Evolutionary conservation across 176 grass and related monocot species (phyloP).

Genomic region (Aegilops longissima): DNA sequence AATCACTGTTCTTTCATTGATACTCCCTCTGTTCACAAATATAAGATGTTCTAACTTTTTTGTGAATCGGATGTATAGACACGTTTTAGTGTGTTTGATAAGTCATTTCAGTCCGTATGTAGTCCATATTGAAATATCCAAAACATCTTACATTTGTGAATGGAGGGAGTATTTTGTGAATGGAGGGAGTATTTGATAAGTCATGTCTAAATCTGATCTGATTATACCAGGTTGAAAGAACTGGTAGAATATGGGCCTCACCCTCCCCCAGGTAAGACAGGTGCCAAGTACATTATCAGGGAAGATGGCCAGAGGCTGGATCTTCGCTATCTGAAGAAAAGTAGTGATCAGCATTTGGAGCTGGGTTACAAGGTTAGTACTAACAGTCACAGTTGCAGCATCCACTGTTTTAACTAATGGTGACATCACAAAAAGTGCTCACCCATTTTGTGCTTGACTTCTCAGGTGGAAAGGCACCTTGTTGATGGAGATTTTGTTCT

Average conservation of each 20-base stretch:
- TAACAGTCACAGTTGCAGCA: neutral
- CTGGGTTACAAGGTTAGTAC: slow-evolving; percentile 77
- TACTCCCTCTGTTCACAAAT: neutral
- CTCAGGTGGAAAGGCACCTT: slow-evolving; percentile 85
- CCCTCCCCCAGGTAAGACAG: slow-evolving; percentile 89
- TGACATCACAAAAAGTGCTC: neutral
- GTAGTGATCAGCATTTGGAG: slow-evolving; percentile 95
- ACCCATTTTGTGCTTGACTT: slow-evolving; percentile 24
- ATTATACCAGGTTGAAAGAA: slow-evolving; percentile 67
- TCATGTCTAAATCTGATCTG: slow-evolving; percentile 19
- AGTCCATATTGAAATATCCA: no score
- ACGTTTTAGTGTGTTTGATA: no score
- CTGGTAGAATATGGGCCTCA: slow-evolving; percentile 95
- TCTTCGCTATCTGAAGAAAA: slow-evolving; percentile 95
- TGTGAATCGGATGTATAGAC: no score
- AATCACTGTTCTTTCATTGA: neutral
- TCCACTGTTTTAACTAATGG: neutral
- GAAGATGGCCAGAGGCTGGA: slow-evolving; percentile 97
- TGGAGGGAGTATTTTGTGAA: neutral
- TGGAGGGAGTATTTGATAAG: neutral
- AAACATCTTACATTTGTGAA: no score
- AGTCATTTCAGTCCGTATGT: no score
- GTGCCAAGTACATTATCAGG: slow-evolving; percentile 94
- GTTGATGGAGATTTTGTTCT: slow-evolving; percentile 96
- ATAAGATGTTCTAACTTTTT: no score